Evolutionary conservation across 768 basidiomycete species (phyloP), one percentile per base, ranked within the genome.

Genomic region (Suillus plorans): DNA sequence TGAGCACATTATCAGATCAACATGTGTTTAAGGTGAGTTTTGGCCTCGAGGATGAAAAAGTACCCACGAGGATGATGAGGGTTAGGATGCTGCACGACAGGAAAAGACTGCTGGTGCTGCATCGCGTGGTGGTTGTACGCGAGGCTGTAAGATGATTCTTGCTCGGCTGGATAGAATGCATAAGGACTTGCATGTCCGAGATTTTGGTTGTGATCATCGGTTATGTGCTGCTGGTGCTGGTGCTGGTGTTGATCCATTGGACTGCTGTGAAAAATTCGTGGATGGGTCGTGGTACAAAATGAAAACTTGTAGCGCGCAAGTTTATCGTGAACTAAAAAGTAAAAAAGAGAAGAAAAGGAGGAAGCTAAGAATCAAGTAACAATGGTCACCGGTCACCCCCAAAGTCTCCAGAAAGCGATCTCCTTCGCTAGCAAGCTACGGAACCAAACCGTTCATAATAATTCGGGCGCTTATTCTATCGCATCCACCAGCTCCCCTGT

Each of bases 61-160:
- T 74, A 90, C 89, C 83, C 89, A 89, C 91, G 90, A 81, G 89
- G 80, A 81, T 85, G 85, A 81, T 85, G 85, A 77, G 85, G 82
- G 78, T 80, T 83, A 74, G 81, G 71, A 71, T 86, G 84, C 71
- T 80, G 82, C 76, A 82, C 78, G 74, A 84, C 81, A 69, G 84
- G 85, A 82, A 89, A 89, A 76, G 82, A 76, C 69, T 78, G 78
- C 62, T 76, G 73, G 67, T 74, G 75, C 63, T 77, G 74, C 71
- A 77, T 64, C 80, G 87, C 84, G 76, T 83, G 86, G 70, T 84
- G 75, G 72, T 79, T 78, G 77, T 86, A 86, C 64, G 79, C 77
- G 72, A 85, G 75, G 71, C 75, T 80, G 77, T 86, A 89, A 65
- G 82, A 74, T 73, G 80, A 77, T 67, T 87, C 84, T 70, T 85